Base-by-base conservation (phyloP, 1,139 yeast genomes). In the Hansenula lynferdii region DNA sequence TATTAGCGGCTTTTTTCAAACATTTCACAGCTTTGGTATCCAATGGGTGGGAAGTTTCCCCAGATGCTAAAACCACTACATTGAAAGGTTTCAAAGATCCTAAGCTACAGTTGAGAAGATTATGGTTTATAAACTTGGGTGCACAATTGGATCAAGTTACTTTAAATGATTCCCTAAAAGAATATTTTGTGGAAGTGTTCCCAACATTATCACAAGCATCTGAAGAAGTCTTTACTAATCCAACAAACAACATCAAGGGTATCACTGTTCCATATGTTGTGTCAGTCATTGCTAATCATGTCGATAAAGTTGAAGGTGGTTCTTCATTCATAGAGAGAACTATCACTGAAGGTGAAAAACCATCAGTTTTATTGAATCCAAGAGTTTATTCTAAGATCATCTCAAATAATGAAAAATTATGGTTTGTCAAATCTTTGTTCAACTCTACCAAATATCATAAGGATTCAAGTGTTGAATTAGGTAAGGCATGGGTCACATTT, bases 61-160 rank as follows among this genome's bases (percentile, higher is more conserved):
- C 42, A 8, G 51, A 49, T 12, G 37, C 47, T 4, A 44, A 48
- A 14, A 45, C 44, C n/a, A 39, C 69, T 14, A 57, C 85, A 26
- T 58, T 61, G 18, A 60, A 65, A 20, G 97, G 96, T 0, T 63
- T 89, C 14, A 54, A 62, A 12, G 92, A 85, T 27, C 72, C 84
- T 49, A 85, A 85, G 48, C 61, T 72, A 10, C 74, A 72, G 27
- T 59, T 85, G 28, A 75, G 82, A 48, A 77, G 75, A 50, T 64
- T 77, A 19, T 92, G 97, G 97, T 70, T 74, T 38, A 57, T 69
- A 26, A 65, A 76, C 25, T 55, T 80, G 24, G 83, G 77, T 12
- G 53, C 61, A 5, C 50, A 53, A 6, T 35, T 62, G 2, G 34
- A 50, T 6, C 31, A 38, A 4, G 20, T 36, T 35, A 51, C 41